A percentile compares a stretch with the other conserved stretches of the same genome.
phyloP scores from a whole-genome alignment of 495 filamentous ascomycete genomes.

The Tuber aestivum region DNA sequence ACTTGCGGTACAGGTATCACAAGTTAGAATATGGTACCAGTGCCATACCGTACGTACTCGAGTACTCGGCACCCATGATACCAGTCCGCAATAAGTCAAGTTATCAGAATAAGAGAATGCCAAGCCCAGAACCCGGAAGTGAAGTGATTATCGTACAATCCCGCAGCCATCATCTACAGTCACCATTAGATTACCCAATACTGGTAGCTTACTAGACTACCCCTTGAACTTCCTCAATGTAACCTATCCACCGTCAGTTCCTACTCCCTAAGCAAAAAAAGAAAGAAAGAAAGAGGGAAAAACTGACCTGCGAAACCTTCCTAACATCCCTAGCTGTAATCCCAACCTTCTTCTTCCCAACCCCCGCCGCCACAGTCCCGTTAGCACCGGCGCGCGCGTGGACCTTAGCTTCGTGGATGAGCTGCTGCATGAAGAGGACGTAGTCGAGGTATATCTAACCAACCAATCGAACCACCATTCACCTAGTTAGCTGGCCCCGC shows the following conservation, averaged over 20 bases:
- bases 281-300: not conserved
- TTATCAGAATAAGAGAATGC: conserved; percentile 1
- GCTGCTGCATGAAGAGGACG: conserved; percentile 82
- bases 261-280: conserved; percentile 1
- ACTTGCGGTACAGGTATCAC: not conserved
- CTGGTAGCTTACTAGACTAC: no score
- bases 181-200: conserved; percentile 41
- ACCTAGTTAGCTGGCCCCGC: not conserved
- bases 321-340: conserved; percentile 63
- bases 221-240: conserved; percentile 73
- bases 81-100: not conserved
- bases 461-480: conserved; percentile 10
- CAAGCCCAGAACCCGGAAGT: not conserved
- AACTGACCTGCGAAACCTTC: conserved; percentile 67
- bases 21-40: not conserved
- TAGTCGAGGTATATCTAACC: conserved; percentile 77
- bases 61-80: not conserved
- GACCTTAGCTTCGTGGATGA: conserved; percentile 79
- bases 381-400: conserved; percentile 51
- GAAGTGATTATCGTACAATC: conserved; percentile 6
- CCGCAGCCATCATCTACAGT: conserved; percentile 18
- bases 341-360: conserved; percentile 58
- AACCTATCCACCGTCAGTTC: conserved; percentile 44
- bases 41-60: no score
- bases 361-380: conserved; percentile 48